These are phyloP conservation scores for Graphiopsis chlorocephala DNA, from an alignment of 2,329 filamentous ascomycete species.

Conservation along the genomic window DNA sequence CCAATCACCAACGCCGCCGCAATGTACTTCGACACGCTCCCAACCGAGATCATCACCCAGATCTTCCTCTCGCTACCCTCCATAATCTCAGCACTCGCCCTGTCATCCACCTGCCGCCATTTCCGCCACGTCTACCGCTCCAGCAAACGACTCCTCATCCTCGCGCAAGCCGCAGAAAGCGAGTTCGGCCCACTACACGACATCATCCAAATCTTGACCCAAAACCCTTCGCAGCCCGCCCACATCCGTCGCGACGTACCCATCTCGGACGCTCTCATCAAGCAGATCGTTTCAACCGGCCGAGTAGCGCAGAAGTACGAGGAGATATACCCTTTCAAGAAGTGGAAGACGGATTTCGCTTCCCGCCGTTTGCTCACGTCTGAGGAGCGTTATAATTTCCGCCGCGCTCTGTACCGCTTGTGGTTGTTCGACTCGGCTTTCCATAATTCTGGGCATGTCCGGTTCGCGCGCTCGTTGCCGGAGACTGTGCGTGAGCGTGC, in stretches of 20 bases:
- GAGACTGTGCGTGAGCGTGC: constrained; percentile 52
- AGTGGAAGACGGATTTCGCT: constrained; percentile 59
- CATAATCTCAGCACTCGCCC: constrained; percentile 52
- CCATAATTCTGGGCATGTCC: constrained; percentile 51
- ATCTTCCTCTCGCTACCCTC: constrained; percentile 54
- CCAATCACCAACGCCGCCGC: constrained; percentile 25
- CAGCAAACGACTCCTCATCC: constrained; percentile 54
- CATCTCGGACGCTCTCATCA: constrained; percentile 54
- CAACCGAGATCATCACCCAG: constrained; percentile 58
- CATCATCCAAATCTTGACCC: constrained; percentile 58
- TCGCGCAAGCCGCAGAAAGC: constrained; percentile 52
- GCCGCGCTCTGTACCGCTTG: constrained; percentile 58
- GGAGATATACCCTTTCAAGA: constrained; percentile 61
- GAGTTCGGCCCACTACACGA: constrained; percentile 60
- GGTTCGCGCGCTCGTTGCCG: constrained; percentile 48
- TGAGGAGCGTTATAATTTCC: constrained; percentile 51
- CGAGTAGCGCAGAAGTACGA: constrained; percentile 57
- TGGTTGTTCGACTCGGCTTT: constrained; percentile 62
- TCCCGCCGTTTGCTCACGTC: constrained; percentile 52
- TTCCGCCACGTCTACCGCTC: constrained; percentile 53
- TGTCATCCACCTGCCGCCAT: constrained; percentile 55
- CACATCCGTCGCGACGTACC: constrained; percentile 53
- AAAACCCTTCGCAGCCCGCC: constrained; percentile 58
- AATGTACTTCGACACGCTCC: constrained; percentile 56
- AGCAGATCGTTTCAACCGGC: constrained; percentile 55